These are phyloP conservation scores for Leptodontidium sp. DNA, from an alignment of 2,329 filamentous ascomycete species.

Conservation along the genomic window DNA sequence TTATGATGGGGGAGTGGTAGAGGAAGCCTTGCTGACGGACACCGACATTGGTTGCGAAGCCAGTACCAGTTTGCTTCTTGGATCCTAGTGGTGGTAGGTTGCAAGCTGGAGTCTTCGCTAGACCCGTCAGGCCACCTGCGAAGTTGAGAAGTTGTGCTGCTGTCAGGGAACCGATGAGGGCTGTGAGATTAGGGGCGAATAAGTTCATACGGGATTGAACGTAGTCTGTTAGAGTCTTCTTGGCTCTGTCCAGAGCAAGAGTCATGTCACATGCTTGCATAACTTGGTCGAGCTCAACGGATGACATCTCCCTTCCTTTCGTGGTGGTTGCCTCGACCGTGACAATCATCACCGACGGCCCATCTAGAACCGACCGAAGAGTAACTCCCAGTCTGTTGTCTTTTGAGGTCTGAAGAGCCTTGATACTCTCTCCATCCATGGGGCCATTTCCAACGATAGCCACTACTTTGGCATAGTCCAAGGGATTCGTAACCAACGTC, in stretches of 20 bases:
- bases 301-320: slow-evolving; percentile 78
- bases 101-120: slow-evolving; percentile 92
- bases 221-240: slow-evolving; percentile 87
- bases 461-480: slow-evolving; percentile 96
- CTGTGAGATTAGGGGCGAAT: slow-evolving; percentile 93
- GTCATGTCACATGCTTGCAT: slow-evolving; percentile 86
- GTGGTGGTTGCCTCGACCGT: slow-evolving; percentile 94
- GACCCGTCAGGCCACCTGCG: slow-evolving; percentile 84
- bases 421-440: slow-evolving; percentile 82
- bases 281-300: slow-evolving; percentile 78
- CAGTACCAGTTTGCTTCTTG: slow-evolving; percentile 80
- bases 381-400: slow-evolving; percentile 81
- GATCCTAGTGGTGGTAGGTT: slow-evolving; percentile 92
- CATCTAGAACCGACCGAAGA: slow-evolving; percentile 83
- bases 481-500: slow-evolving; percentile 84
- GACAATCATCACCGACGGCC: slow-evolving; percentile 93
- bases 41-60: slow-evolving; percentile 91
- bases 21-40: slow-evolving; percentile 92
- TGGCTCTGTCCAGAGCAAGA: slow-evolving; percentile 85
- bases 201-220: slow-evolving; percentile 97
- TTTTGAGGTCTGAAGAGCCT: slow-evolving; percentile 75
- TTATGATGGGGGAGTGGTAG: slow-evolving; percentile 90
- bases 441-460: slow-evolving; percentile 92
- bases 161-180: slow-evolving; percentile 88
- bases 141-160: slow-evolving; percentile 97